phyloP scores from a whole-genome alignment of 352 stramenopile species.

The Pythium coloratum region DNA sequence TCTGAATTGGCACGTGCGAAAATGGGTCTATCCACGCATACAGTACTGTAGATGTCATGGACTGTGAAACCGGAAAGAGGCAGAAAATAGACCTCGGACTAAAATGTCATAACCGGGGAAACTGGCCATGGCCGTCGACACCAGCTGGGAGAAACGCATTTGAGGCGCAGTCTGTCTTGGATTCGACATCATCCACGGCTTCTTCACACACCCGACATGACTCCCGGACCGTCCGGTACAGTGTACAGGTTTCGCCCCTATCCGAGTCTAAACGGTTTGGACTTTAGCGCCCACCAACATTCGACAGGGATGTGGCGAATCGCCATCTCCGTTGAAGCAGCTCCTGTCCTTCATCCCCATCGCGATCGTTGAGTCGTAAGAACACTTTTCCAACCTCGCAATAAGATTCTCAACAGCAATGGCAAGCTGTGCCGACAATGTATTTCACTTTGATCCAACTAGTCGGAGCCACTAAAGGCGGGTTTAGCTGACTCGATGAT shows the following conservation, averaged over 20 bases:
- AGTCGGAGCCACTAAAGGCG: neutral
- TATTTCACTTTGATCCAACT: neutral
- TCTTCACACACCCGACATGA: no score
- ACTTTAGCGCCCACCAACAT: no score
- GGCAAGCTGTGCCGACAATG: no score
- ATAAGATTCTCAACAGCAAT: no score
- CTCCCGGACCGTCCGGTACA: no score
- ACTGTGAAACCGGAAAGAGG: neutral
- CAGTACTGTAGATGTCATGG: neutral
- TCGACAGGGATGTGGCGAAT: neutral
- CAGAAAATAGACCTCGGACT: neutral
- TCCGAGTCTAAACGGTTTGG: no score
- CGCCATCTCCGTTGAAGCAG: conserved; percentile 3
- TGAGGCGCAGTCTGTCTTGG: neutral
- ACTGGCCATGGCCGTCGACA: neutral
- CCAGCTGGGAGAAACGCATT: neutral
- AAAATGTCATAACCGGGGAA: conserved; percentile 1
- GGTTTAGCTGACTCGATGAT: neutral
- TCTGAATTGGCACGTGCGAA: no score
- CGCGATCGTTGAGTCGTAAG: neutral
- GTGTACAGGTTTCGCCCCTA: no score
- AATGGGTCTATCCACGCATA: no score
- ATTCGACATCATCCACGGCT: neutral
- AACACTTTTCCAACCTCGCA: neutral
- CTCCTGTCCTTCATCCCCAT: neutral